Base-by-base conservation (phyloP, 345 rosid genomes). In the Eucalyptus marginata region DNA sequence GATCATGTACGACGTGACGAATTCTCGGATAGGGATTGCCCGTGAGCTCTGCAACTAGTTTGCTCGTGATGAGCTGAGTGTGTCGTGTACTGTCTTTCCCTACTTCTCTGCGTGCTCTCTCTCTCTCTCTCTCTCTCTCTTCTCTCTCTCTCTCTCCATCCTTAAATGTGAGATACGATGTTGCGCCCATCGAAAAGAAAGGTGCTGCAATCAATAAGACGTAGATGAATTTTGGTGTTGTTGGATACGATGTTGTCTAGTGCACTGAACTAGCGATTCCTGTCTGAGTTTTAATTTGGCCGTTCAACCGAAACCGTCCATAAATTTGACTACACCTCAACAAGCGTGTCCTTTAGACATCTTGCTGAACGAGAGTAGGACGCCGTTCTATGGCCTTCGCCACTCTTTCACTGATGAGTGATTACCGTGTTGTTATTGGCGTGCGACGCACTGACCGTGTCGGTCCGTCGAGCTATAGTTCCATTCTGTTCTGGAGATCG, bases 21-120 rank as follows among this genome's bases (percentile, higher is more conserved):
- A 97, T 88, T 97, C 99, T 52, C 94, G 93, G 51, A 5, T 97
- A 90, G 99, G 99, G 59, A 96, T 97, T 89, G 95, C 96, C 62
- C 94, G 96, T 87, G 99, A 96, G 93, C 88, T 94, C 10, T 96
- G 99, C 86, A 96, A 97, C 94, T 96, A 93, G 8, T 76, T 40
- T 36, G 83, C 47, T 43, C 15, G 47, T 20, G 83, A 76, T 43
- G 27, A 20, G 47, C 83, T 76, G 47, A 6, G 8, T 76, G 83
- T 36, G 83, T 18, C 83, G 11, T 20, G 71, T 29, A 14, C 27
- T n/a, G 66, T 86, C 25, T 51, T 12, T 54, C 31, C 27, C 86
- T 40, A 81, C 80, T 81, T 58, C 36, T 54, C 44, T 31, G 25
- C n/a, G 3, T 20, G 58, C 25, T 2, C 80, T 31, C 80, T 68